Evolutionary conservation across 2,329 filamentous ascomycete genomes (phyloP).

Genomic region (Neoscytalidium dimidiatum): DNA sequence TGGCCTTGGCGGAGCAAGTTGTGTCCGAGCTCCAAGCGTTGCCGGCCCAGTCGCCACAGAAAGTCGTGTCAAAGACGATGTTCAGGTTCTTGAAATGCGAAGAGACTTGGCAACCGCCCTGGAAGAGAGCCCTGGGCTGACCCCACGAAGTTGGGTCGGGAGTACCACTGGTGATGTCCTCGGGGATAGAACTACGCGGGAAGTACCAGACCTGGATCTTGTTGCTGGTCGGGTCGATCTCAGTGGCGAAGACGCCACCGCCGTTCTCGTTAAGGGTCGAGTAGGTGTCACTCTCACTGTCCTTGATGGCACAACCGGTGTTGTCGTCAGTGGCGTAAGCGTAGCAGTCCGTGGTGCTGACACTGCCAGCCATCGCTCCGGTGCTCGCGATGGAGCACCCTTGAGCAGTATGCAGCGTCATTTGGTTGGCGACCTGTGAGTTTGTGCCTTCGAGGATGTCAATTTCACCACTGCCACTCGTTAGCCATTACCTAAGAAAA

Average conservation of each 20-base stretch:
- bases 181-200: conserved; percentile 64
- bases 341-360: conserved; percentile 53
- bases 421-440: conserved; percentile 41
- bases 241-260: conserved; percentile 50
- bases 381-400: conserved; percentile 45
- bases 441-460: conserved; percentile 54
- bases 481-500: neutral
- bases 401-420: conserved; percentile 51
- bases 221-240: conserved; percentile 63
- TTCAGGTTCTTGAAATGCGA: conserved; percentile 70
- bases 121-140: conserved; percentile 67
- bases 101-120: conserved; percentile 70
- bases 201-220: conserved; percentile 84
- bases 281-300: conserved; percentile 44
- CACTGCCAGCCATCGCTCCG: conserved; percentile 50
- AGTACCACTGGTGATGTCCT: conserved; percentile 59
- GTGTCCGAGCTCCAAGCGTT: conserved; percentile 60
- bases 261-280: conserved; percentile 52
- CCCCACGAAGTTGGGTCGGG: conserved; percentile 73
- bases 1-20: conserved; percentile 61
- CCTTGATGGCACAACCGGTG: conserved; percentile 46
- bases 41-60: conserved; percentile 89
- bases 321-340: conserved; percentile 43
- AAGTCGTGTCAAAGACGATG: conserved; percentile 79
- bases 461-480: conserved; percentile 42